These are phyloP conservation scores for Mucuna pruriens DNA, from an alignment of 306 rosid genomes.

Conservation along the genomic window DNA sequence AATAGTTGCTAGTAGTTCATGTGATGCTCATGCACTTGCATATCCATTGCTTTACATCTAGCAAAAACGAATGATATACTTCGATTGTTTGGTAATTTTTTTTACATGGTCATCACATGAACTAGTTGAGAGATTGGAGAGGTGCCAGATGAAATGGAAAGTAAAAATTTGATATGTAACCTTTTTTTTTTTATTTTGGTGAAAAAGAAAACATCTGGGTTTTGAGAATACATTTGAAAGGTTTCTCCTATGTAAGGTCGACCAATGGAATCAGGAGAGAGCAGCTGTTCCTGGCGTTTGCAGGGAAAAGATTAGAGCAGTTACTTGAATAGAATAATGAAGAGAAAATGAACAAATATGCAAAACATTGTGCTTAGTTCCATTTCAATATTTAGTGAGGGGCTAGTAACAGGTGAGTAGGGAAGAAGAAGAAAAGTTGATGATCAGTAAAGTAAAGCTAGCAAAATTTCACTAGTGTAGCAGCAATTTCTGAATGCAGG, in stretches of 20 bases:
- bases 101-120: background rate
- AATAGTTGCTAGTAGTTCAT: background rate
- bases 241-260: conserved; percentile 72
- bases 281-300: conserved; percentile 40
- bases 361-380: conserved; percentile 39
- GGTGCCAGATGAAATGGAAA: background rate
- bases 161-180: background rate
- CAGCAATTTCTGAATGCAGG: background rate
- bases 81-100: background rate
- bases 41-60: background rate
- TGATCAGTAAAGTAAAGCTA: background rate
- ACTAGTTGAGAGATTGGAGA: background rate
- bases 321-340: conserved; percentile 40
- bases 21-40: background rate
- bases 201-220: conserved; percentile 3
- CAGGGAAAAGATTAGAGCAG: conserved; percentile 38
- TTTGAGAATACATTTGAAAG: conserved; percentile 51
- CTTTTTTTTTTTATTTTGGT: background rate
- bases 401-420: conserved; percentile 14
- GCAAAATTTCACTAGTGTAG: background rate
- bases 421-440: background rate
- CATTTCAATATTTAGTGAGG: conserved; percentile 17
- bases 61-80: background rate
- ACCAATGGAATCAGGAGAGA: conserved; percentile 67
- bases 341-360: conserved; percentile 34